Conservation (phyloP, 345 rosid genomes). For the Populus tremula region DNA sequence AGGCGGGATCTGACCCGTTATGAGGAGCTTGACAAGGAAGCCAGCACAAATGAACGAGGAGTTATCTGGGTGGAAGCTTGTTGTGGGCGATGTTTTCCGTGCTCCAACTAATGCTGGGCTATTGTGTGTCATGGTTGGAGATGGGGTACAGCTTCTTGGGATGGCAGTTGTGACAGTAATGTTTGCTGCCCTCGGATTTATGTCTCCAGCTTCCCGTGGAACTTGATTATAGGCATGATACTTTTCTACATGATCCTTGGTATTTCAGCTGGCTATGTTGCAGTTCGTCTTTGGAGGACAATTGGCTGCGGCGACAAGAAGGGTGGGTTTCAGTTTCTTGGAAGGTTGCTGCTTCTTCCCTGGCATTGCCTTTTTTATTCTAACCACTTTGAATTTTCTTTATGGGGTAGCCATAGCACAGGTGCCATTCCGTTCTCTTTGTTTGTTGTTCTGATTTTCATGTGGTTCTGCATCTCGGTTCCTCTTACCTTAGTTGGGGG, state of each 20-base stretch:
- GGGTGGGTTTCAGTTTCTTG: conserved; percentile 67
- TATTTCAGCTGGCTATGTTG: conserved; percentile 65
- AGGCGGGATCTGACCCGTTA: conserved; percentile 82
- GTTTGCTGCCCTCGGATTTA: conserved; percentile 76
- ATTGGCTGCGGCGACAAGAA: conserved; percentile 52
- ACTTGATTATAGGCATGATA: conserved; percentile 66
- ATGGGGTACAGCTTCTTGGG: conserved; percentile 75
- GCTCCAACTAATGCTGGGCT: conserved; percentile 55
- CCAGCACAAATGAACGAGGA: conserved; percentile 91
- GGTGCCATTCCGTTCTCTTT: conserved; percentile 72
- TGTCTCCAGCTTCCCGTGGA: conserved; percentile 83
- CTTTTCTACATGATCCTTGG: conserved; percentile 71
- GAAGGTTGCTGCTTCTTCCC: conserved; percentile 79
- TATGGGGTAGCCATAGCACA: conserved; percentile 69
- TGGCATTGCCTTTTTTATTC: conserved; percentile 61
- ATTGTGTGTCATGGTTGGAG: conserved; percentile 66
- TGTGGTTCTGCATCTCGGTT: conserved; percentile 71
- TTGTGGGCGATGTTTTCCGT: conserved; percentile 77
- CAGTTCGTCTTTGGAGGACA: conserved; percentile 70
- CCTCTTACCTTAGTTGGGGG: conserved; percentile 72
- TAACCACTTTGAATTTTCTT: conserved; percentile 57
- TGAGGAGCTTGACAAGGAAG: conserved; percentile 89
- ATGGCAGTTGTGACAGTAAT: conserved; percentile 67
- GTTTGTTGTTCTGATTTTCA: conserved; percentile 44
- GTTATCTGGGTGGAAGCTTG: conserved; percentile 80